Conservation (phyloP, 108 stramenopile genomes). For the Cyclotella cryptica region DNA sequence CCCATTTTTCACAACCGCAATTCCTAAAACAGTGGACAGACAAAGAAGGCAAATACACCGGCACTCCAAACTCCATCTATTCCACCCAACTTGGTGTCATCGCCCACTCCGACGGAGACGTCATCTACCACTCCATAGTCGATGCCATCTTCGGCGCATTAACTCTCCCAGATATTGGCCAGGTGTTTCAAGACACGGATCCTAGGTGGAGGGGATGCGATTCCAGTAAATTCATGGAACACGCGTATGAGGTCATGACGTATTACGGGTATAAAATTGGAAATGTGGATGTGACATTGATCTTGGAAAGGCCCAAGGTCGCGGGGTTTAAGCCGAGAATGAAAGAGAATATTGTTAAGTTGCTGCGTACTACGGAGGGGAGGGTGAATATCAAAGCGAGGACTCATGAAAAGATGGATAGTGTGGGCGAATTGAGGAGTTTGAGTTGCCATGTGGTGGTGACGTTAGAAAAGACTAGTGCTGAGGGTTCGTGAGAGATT, state of each 20-base stretch:
- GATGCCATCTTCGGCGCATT: slow-evolving; percentile 95
- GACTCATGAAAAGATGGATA: slow-evolving; percentile 94
- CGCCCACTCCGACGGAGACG: slow-evolving; percentile 95
- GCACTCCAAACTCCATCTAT: slow-evolving; percentile 67
- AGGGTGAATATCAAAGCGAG: slow-evolving; percentile 96
- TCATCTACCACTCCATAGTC: slow-evolving; percentile 93
- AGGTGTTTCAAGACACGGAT: slow-evolving; percentile 96
- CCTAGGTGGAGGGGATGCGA: slow-evolving; percentile 95
- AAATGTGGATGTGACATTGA: slow-evolving; percentile 91
- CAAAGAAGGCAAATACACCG: slow-evolving; percentile 81
- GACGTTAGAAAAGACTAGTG: slow-evolving; percentile 70
- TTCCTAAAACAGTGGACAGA: slow-evolving; percentile 70
- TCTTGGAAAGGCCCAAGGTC: slow-evolving; percentile 92
- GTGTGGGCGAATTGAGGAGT: slow-evolving; percentile 91
- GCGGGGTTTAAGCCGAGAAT: slow-evolving; percentile 90
- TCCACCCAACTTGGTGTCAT: slow-evolving; percentile 88
- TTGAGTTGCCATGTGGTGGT: slow-evolving; percentile 94
- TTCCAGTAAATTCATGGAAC: slow-evolving; percentile 94
- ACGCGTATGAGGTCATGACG: slow-evolving; percentile 86
- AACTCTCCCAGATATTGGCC: slow-evolving; percentile 92
- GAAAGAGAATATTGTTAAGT: slow-evolving; percentile 92
- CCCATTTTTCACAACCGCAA: background rate
- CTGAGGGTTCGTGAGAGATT: too few relatives aligned
- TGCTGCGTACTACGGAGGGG: slow-evolving; percentile 83
- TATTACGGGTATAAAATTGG: slow-evolving; percentile 88